These are phyloP conservation scores for Boletus rubropictus DNA, from an alignment of 768 basidiomycete genomes.

Conservation along the genomic window DNA sequence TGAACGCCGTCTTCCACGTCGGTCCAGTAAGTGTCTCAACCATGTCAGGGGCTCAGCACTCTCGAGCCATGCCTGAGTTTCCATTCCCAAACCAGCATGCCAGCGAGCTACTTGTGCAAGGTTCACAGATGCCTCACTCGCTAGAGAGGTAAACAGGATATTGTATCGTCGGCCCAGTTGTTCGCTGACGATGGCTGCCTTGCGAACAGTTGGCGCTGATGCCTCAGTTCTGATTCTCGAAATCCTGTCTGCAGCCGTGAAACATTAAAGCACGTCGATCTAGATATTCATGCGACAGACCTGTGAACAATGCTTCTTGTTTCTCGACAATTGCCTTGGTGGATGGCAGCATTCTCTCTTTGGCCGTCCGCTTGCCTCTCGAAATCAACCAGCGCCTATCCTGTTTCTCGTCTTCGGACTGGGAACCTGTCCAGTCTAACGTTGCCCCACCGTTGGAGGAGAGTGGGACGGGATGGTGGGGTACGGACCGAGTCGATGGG, in stretches of 20 bases:
- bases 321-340: slow-evolving; percentile 46
- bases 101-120: slow-evolving; percentile 52
- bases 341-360: slow-evolving; percentile 40
- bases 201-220: slow-evolving; percentile 52
- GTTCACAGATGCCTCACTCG: slow-evolving; percentile 34
- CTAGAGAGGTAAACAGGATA: slow-evolving; percentile 40
- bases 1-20: slow-evolving; percentile 37
- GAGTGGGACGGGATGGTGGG: slow-evolving; percentile 59
- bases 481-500: slow-evolving; percentile 48
- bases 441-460: slow-evolving; percentile 66
- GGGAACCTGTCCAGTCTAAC: slow-evolving; percentile 66
- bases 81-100: slow-evolving; percentile 47
- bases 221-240: slow-evolving; percentile 44
- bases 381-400: slow-evolving; percentile 62
- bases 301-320: slow-evolving; percentile 52
- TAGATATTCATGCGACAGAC: slow-evolving; percentile 32
- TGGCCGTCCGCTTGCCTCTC: slow-evolving; percentile 50
- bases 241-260: slow-evolving; percentile 46
- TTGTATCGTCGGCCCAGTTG: slow-evolving; percentile 64
- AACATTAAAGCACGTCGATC: neutral
- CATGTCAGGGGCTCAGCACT: slow-evolving; percentile 67
- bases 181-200: slow-evolving; percentile 56
- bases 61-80: slow-evolving; percentile 50
- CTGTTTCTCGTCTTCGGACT: slow-evolving; percentile 47
- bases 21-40: slow-evolving; percentile 61